phyloP scores from a whole-genome alignment of 768 basidiomycete genomes.

The Rhodotorula diobovata region DNA sequence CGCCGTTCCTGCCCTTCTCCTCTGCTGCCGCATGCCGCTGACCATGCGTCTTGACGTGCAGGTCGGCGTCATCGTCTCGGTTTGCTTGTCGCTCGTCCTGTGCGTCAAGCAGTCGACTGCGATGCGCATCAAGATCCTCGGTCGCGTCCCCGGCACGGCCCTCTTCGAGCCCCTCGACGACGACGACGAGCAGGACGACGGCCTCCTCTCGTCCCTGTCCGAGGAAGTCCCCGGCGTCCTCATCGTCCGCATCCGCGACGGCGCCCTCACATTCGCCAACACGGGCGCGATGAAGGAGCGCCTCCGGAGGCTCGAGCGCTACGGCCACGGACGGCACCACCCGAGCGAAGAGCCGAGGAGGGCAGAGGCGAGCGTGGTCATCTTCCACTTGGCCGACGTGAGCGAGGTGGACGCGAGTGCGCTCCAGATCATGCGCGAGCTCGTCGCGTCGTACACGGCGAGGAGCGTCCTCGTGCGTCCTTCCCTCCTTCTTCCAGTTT shows the following conservation, averaged over 20 bases:
- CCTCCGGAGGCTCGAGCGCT: conserved; percentile 76
- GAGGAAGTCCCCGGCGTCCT: conserved; percentile 67
- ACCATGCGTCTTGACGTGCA: conserved; percentile 1
- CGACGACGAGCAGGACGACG: conserved; percentile 64
- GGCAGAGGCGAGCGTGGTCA: conserved; percentile 37
- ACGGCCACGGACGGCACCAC: conserved; percentile 72
- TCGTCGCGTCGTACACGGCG: conserved; percentile 32
- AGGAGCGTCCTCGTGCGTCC: conserved; percentile 28
- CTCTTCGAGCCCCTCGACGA: conserved; percentile 87
- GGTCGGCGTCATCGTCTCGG: conserved; percentile 80
- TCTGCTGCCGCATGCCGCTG: neutral
- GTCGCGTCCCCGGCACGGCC: conserved; percentile 79
- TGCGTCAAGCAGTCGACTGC: conserved; percentile 85
- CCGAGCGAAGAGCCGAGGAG: conserved; percentile 72
- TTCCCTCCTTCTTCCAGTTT: too few relatives aligned
- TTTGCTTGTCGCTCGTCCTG: conserved; percentile 79
- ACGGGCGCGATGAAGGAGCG: conserved; percentile 91
- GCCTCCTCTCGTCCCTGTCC: conserved; percentile 2
- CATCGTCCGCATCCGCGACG: conserved; percentile 84
- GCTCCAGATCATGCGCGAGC: conserved; percentile 39
- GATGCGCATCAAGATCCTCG: conserved; percentile 87
- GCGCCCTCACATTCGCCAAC: conserved; percentile 82
- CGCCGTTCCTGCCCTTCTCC: neutral
- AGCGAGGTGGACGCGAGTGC: conserved; percentile 79
- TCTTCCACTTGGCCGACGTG: conserved; percentile 87